phyloP scores from a whole-genome alignment of 495 filamentous ascomycete species.

The Trichoderma asperelloides region DNA sequence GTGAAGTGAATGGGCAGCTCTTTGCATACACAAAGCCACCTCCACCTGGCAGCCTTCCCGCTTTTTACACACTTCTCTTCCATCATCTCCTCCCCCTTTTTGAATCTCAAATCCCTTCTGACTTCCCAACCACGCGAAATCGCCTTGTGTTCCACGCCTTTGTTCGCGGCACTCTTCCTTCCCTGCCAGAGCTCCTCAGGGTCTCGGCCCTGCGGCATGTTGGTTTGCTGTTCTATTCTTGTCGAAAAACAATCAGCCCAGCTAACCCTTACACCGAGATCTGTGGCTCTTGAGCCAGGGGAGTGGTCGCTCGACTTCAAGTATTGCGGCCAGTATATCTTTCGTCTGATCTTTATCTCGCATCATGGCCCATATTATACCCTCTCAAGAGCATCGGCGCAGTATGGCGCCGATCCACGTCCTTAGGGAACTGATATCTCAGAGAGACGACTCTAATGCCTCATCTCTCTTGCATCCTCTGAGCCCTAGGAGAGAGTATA shows the following conservation, averaged over 20 bases:
- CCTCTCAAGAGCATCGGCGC: not conserved
- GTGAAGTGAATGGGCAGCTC: not conserved
- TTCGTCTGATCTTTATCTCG: not conserved
- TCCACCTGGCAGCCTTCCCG: not conserved
- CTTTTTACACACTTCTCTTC: not conserved
- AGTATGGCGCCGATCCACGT: not conserved
- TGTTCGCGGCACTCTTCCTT: not conserved
- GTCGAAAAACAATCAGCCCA: not conserved
- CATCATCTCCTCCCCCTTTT: not conserved
- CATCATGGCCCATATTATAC: not conserved
- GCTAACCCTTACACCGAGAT: not conserved
- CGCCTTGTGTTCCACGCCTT: not conserved
- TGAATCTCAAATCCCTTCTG: not conserved
- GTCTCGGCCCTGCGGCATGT: not conserved
- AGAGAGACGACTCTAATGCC: not conserved
- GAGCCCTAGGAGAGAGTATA: conserved; percentile 5
- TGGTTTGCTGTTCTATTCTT: not conserved
- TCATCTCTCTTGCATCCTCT: not conserved
- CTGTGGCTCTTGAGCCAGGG: conserved; percentile 8
- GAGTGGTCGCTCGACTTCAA: not conserved
- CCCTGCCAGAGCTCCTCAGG: not conserved
- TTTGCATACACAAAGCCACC: conserved; percentile 3
- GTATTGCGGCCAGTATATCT: too few species aligned
- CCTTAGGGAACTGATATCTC: not conserved
- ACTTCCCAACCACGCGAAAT: not conserved